Evolutionary conservation across 2,329 filamentous ascomycete species (phyloP).

Genomic region (Colletotrichum liaoningense): DNA sequence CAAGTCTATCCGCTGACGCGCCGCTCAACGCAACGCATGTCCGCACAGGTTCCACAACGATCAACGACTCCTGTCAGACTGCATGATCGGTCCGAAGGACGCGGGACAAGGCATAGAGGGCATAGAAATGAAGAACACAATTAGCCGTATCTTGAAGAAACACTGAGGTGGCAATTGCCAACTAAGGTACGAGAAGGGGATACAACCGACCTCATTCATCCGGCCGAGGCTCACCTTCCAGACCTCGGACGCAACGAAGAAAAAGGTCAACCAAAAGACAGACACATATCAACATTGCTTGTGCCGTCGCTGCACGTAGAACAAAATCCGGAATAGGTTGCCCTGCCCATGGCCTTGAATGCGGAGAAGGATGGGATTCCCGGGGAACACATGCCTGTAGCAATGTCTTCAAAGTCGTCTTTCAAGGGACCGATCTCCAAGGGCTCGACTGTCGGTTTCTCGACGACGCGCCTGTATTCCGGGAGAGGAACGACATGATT

Average conservation of each 20-base stretch:
- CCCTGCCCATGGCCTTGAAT: neutral
- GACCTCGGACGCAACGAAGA: neutral
- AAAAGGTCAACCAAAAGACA: neutral
- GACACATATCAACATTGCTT: neutral
- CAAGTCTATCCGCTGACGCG: neutral
- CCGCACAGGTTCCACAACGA: slow-evolving; percentile 17
- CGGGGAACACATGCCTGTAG: slow-evolving; percentile 15
- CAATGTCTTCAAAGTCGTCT: neutral
- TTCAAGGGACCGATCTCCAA: neutral
- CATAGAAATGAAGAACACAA: neutral
- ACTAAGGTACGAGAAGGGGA: too few relatives aligned
- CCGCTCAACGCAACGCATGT: neutral
- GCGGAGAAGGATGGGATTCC: slow-evolving; percentile 30
- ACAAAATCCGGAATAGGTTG: slow-evolving; percentile 10
- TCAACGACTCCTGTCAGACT: slow-evolving; percentile 24
- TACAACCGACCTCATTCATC: too few relatives aligned
- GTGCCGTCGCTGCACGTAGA: neutral
- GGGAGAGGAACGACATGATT: neutral
- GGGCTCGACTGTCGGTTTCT: neutral
- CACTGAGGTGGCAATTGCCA: neutral
- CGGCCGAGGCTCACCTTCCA: neutral
- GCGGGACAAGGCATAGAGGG: neutral
- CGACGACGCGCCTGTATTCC: neutral
- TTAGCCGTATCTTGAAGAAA: neutral
- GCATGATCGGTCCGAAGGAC: slow-evolving; percentile 11